A percentile compares a stretch with the other conserved stretches of the same genome.
Evolutionary conservation across 441 rosid species (phyloP).

Genomic region (Croton laevigatus): DNA sequence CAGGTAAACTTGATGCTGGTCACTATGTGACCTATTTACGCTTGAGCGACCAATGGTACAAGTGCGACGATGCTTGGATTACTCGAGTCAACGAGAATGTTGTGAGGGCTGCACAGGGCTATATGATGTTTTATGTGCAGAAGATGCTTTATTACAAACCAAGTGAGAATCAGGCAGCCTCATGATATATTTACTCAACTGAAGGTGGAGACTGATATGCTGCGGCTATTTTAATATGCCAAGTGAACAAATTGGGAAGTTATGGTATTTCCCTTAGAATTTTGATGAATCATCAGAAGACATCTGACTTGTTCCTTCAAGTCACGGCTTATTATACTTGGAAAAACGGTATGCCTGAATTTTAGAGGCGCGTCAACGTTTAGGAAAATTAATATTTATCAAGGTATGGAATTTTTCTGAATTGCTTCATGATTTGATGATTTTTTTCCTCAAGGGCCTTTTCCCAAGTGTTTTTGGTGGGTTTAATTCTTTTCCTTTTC

Average conservation of each 20-base stretch:
- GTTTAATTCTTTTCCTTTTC: slow-evolving; percentile 19
- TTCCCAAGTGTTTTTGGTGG: slow-evolving; percentile 26
- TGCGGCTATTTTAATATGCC: slow-evolving; percentile 18
- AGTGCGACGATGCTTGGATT: slow-evolving; percentile 81
- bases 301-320: neutral
- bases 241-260: slow-evolving; percentile 13
- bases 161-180: slow-evolving; percentile 41
- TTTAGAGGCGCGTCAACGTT: slow-evolving; percentile 40
- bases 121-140: slow-evolving; percentile 82
- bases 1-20: slow-evolving; percentile 67
- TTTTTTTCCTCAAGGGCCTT: slow-evolving; percentile 1
- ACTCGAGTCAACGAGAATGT: slow-evolving; percentile 60
- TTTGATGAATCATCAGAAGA: slow-evolving; percentile 7
- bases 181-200: slow-evolving; percentile 13
- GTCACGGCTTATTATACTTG: slow-evolving; percentile 21
- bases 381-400: slow-evolving; percentile 20
- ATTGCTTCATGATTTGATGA: slow-evolving; percentile 24
- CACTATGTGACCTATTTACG: slow-evolving; percentile 71
- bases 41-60: slow-evolving; percentile 63
- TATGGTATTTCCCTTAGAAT: slow-evolving; percentile 5
- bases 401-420: slow-evolving; percentile 26
- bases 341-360: slow-evolving; percentile 38
- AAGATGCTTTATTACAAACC: slow-evolving; percentile 61
- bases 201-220: slow-evolving; percentile 6
- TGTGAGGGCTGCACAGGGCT: slow-evolving; percentile 75